Evolutionary conservation across 768 basidiomycete genomes (phyloP).

Genomic region (Mycena rosella): DNA sequence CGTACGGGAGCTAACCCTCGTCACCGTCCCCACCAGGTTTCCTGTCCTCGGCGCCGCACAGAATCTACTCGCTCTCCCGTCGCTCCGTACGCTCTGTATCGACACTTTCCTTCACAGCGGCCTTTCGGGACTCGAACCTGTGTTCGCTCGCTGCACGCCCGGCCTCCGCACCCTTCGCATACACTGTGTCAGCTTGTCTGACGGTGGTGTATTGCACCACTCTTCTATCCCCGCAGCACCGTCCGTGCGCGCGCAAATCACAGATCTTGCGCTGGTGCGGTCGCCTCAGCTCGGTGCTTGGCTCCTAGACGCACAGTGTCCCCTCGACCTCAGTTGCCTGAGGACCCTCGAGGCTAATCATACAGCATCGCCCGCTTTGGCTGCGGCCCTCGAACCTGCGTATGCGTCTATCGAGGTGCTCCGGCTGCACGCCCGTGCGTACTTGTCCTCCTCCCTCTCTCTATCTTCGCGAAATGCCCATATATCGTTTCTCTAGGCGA

Average conservation of each 20-base stretch:
- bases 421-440: background rate
- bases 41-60: background rate
- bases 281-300: background rate
- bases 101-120: background rate
- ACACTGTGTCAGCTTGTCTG: background rate
- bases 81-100: background rate
- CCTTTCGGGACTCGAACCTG: background rate
- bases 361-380: background rate
- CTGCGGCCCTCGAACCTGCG: background rate
- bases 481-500: background rate
- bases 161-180: background rate
- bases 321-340: background rate
- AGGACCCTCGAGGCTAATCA: background rate
- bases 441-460: background rate
- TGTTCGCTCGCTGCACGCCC: conserved; percentile 10
- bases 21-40: background rate
- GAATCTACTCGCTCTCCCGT: conserved; percentile 1
- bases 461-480: background rate
- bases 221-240: background rate
- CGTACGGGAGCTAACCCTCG: background rate
- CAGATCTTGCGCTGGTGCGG: background rate
- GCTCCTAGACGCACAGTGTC: background rate
- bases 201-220: too few relatives aligned
- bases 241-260: background rate
- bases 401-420: background rate